Conservation (phyloP, 1,139 yeast species). For the Debaryomyces psychrophilus region DNA sequence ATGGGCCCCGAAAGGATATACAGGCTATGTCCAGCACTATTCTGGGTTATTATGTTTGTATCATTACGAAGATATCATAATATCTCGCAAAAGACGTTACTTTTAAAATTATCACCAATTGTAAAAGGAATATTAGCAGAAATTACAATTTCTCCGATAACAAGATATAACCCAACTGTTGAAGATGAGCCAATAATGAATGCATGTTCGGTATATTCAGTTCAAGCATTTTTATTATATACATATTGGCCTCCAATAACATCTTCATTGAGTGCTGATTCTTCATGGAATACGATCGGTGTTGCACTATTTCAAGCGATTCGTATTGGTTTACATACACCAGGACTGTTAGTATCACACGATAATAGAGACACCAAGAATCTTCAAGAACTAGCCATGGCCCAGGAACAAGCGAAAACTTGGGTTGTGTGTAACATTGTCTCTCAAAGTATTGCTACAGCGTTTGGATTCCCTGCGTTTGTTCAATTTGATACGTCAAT, state of each 20-base stretch:
- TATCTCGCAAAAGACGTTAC: conserved; percentile 40
- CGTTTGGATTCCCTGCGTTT: conserved; percentile 93
- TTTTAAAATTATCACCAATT: conserved; percentile 63
- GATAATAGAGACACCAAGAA: conserved; percentile 17
- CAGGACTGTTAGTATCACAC: conserved; percentile 26
- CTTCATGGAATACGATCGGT: conserved; percentile 94
- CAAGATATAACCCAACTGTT: conserved; percentile 75
- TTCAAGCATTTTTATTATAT: conserved; percentile 85
- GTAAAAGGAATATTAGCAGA: conserved; percentile 82
- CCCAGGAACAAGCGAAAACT: conserved; percentile 79
- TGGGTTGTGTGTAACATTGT: conserved; percentile 94
- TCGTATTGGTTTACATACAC: conserved; percentile 82
- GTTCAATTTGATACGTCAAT: conserved; percentile 81
- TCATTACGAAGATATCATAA: conserved; percentile 65
- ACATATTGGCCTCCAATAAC: conserved; percentile 97
- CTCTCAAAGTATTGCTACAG: conserved; percentile 85
- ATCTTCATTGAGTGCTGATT: conserved; percentile 90
- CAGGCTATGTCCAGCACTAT: conserved; percentile 79
- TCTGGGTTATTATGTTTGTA: conserved; percentile 91
- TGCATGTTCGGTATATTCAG: conserved; percentile 91
- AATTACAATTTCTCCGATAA: conserved; percentile 86
- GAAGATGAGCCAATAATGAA: conserved; percentile 80
- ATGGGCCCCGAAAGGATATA: conserved; percentile 84
- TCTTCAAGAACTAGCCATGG: conserved; percentile 42
- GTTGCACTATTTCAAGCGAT: conserved; percentile 91